Base-by-base conservation (phyloP, 164 flowering plant genomes). In the Amborella trichopoda region DNA sequence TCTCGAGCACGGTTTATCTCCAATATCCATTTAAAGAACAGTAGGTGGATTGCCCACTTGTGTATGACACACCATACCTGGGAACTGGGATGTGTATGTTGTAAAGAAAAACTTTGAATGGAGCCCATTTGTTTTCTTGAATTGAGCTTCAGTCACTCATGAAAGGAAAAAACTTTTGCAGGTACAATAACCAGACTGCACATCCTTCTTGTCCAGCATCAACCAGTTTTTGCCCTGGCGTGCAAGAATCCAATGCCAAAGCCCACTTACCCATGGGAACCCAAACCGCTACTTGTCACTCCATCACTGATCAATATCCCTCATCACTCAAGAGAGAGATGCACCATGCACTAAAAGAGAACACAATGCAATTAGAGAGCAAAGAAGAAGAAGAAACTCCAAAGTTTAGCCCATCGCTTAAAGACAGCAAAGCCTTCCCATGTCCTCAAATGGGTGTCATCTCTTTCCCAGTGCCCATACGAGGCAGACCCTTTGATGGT, bases 171-270 rank as follows among this genome's bases (percentile, higher is more conserved):
- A 38, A 38, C 20, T 11, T 41, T 11, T 70, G 70, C 83, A 91
- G 98, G 76, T 91, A 91, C 55, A 52, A 50, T 27, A 64, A 50
- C 64, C 69, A 52, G 62, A 48, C 62, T 4, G 13, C 46, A 16
- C 69, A 65, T 50, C 59, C 67, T 3, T 39, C 21, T 10, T 42
- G 40, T 24, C 49, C 64, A 28, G 23, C 70, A 27, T 58, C 54
- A 2, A 32, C 58, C n/a, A 50, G 46, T 51, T 38, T 28, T 53
- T 39, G 44, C 25, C 28, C 55, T 34, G 72, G 67, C 48, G 60
- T 52, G 25, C 53, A 46, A 46, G 73, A 57, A 55, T 25, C 23
- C 26, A 62, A 39, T 23, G 60, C 47, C 18, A 19, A 44, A 27
- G 54, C 69, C 23, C 63, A 62, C n/a, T 56, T 58, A 39, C 54